Percentiles rank a stretch among this genome's conserved stretches.
These are phyloP conservation scores for Spinacia oleracea DNA, from an alignment of 179 eudicot genomes.

Conservation along the genomic window DNA sequence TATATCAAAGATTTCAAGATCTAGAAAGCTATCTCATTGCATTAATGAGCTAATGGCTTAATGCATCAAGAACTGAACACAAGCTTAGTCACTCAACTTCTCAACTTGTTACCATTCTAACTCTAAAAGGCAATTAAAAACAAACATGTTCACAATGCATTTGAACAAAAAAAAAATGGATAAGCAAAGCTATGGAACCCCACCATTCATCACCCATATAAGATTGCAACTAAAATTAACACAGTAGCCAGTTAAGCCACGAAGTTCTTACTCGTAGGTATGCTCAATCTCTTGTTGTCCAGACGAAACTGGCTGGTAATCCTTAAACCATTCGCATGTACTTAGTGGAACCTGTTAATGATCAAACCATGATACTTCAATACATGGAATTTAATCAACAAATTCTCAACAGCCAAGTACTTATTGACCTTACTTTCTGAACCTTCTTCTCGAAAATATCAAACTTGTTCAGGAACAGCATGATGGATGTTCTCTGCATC, in stretches of 20 bases:
- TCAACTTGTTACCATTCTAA: not conserved
- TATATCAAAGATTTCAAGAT: not conserved
- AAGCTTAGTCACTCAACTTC: not conserved
- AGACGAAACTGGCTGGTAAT: conserved; percentile 76
- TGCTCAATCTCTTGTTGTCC: conserved; percentile 95
- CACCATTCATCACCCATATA: not conserved
- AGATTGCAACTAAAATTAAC: not conserved
- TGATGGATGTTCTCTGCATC: conserved; percentile 93
- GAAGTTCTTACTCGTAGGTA: conserved; percentile 83
- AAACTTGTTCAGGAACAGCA: conserved; percentile 95
- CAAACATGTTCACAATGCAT: not conserved
- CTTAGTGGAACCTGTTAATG: conserved; percentile 70
- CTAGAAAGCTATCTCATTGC: not conserved
- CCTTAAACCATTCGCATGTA: conserved; percentile 91
- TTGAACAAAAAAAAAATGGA: not conserved
- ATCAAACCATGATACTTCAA: conserved; percentile 3
- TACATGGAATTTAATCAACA: conserved; percentile 8
- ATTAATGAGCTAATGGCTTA: not conserved
- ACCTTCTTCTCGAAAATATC: conserved; percentile 94
- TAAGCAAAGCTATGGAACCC: not conserved
- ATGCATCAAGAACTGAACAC: not conserved
- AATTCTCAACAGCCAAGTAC: conserved; percentile 12
- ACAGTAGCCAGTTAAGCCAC: conserved; percentile 1
- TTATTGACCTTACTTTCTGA: conserved; percentile 58
- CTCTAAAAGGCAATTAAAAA: not conserved